A percentile compares a stretch with the other conserved stretches of the same genome.
These are phyloP conservation scores for Penicillium frequentans DNA, from an alignment of 2,329 filamentous ascomycete species.

Conservation along the genomic window DNA sequence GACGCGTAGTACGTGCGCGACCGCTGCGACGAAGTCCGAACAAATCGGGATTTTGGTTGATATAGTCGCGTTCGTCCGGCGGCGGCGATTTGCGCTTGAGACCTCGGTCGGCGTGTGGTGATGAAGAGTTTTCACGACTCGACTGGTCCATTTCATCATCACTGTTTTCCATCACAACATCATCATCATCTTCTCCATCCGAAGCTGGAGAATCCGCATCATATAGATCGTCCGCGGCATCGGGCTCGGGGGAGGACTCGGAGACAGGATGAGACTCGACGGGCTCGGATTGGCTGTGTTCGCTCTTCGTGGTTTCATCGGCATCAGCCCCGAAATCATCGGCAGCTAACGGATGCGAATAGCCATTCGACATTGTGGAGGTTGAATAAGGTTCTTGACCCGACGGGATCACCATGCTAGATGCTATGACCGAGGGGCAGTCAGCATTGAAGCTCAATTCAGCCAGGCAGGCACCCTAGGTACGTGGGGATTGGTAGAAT, in stretches of 20 bases:
- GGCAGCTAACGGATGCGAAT: conserved; percentile 25
- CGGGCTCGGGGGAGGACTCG: conserved; percentile 46
- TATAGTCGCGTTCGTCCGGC: conserved; percentile 75
- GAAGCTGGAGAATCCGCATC: conserved; percentile 38
- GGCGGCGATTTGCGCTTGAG: conserved; percentile 70
- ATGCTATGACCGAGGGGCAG: conserved; percentile 37
- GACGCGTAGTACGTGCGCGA: conserved; percentile 62
- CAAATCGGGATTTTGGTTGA: conserved; percentile 87
- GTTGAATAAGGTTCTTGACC: conserved; percentile 35
- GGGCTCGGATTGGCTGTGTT: conserved; percentile 75
- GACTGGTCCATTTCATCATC: conserved; percentile 56
- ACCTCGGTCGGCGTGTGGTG: conserved; percentile 67
- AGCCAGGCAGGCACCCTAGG: conserved; percentile 18
- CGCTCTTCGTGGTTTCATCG: conserved; percentile 56
- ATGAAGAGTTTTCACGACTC: conserved; percentile 63
- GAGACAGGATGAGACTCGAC: conserved; percentile 57
- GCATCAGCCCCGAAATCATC: conserved; percentile 27
- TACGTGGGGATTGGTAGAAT: conserved; percentile 22
- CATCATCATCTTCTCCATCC: conserved; percentile 57
- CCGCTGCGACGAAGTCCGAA: conserved; percentile 92
- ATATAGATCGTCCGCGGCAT: conserved; percentile 42
- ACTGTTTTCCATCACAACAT: conserved; percentile 71
- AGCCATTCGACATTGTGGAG: conserved; percentile 37
- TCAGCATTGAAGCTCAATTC: conserved; percentile 44
- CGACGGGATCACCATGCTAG: conserved; percentile 49